Evolutionary conservation across 2,329 filamentous ascomycete genomes (phyloP).

Genomic region (Fusarium agapanthi): DNA sequence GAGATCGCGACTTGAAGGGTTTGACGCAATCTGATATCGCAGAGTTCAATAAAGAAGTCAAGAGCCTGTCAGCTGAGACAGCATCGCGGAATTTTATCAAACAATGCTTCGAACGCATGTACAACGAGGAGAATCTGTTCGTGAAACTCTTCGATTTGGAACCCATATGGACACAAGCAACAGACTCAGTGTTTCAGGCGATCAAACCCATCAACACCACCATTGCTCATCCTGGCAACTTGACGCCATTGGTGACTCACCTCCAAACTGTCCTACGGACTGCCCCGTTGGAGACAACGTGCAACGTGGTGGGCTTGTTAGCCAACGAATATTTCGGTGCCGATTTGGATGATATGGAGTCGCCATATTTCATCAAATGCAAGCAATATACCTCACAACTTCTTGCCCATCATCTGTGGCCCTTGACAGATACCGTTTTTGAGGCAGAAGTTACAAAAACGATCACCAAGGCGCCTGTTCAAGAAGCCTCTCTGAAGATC

Average conservation of each 20-base stretch:
- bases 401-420: conserved; percentile 66
- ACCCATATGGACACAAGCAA: conserved; percentile 59
- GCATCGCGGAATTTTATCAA: conserved; percentile 67
- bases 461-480: conserved; percentile 58
- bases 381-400: conserved; percentile 65
- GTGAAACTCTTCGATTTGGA: conserved; percentile 65
- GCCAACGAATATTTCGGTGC: conserved; percentile 65
- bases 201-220: conserved; percentile 60
- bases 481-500: conserved; percentile 61
- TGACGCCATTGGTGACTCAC: conserved; percentile 60
- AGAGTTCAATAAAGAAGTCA: conserved; percentile 62
- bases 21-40: conserved; percentile 64
- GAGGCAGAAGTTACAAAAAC: conserved; percentile 64
- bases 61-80: conserved; percentile 60
- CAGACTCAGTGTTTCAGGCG: conserved; percentile 60
- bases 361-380: conserved; percentile 61
- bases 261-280: conserved; percentile 60
- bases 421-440: conserved; percentile 63
- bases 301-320: conserved; percentile 66
- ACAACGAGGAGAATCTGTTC: conserved; percentile 63
- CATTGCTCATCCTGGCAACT: conserved; percentile 63
- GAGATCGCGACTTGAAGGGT: conserved; percentile 62
- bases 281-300: conserved; percentile 59
- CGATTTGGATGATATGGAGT: conserved; percentile 67
- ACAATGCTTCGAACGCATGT: conserved; percentile 66